Evolutionary conservation across 495 filamentous ascomycete genomes (phyloP).

Genomic region (Lepidopterella palustris): DNA sequence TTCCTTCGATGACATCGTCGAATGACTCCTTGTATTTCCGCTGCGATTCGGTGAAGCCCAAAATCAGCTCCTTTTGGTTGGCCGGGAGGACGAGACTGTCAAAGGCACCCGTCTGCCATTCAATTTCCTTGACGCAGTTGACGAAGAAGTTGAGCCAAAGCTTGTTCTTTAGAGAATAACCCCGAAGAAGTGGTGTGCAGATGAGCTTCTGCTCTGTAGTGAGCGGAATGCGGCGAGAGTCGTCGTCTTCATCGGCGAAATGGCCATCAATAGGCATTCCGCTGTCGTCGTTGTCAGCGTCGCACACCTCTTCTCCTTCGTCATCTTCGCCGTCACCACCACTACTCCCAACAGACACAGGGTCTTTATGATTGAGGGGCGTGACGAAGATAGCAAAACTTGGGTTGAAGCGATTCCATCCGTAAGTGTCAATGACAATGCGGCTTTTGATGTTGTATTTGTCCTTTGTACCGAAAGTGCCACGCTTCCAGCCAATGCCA

Average conservation of each 20-base stretch:
- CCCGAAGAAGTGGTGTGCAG: conserved; percentile 36
- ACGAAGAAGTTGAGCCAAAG: conserved; percentile 43
- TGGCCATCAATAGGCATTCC: conserved; percentile 38
- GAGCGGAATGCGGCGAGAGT: conserved; percentile 24
- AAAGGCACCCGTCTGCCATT: conserved; percentile 41
- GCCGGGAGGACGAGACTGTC: conserved; percentile 41
- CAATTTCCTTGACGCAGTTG: conserved; percentile 38
- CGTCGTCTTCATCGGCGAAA: conserved; percentile 37
- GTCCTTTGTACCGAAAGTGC: conserved; percentile 30
- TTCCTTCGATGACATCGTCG: conserved; percentile 52
- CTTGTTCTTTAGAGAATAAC: conserved; percentile 44
- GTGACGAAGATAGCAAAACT: conserved; percentile 28
- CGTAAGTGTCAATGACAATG: conserved; percentile 49
- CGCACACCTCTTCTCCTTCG: conserved; percentile 23
- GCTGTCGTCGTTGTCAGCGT: conserved; percentile 28
- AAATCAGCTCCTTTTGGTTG: conserved; percentile 45
- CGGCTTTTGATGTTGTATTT: conserved; percentile 49
- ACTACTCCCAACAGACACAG: background rate
- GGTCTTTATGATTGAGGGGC: conserved; percentile 30
- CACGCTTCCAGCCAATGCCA: conserved; percentile 41
- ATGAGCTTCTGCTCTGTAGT: conserved; percentile 37
- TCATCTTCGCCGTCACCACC: conserved; percentile 18
- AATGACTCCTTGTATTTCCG: conserved; percentile 40
- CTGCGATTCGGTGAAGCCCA: conserved; percentile 48
- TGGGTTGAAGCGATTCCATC: conserved; percentile 42